Evolutionary conservation across 148 eudicot genomes (phyloP).

Genomic region (Chenopodium quinoa): DNA sequence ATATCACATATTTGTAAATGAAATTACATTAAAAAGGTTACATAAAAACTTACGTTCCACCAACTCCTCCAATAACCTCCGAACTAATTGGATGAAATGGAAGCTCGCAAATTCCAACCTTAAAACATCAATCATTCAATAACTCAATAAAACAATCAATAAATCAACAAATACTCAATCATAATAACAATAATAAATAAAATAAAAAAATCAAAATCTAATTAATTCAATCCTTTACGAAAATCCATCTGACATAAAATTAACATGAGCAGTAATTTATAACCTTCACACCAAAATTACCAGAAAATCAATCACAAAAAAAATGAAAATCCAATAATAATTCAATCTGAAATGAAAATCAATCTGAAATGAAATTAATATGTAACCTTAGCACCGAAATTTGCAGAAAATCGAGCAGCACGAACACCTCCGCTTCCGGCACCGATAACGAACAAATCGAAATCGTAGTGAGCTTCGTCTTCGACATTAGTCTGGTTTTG

Average conservation of each 20-base stretch:
- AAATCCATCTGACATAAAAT: no score
- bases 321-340: no score
- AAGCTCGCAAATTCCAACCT: conserved; percentile 98
- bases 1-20: neutral
- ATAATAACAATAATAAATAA: neutral
- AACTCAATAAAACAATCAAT: neutral
- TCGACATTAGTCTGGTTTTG: conserved; percentile 20
- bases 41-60: conserved; percentile 76
- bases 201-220: neutral
- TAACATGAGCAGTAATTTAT: no score
- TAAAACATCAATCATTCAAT: conserved; percentile 21
- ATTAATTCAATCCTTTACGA: no score
- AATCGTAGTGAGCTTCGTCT: conserved; percentile 55
- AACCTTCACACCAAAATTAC: no score
- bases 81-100: conserved; percentile 96
- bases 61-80: conserved; percentile 87
- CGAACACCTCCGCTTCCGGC: conserved; percentile 99
- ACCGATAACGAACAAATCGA: conserved; percentile 94
- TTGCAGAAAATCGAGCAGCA: conserved; percentile 84
- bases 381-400: conserved; percentile 81
- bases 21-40: neutral
- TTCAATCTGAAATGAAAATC: no score
- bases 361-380: no score
- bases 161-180: neutral
- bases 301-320: no score